These are phyloP conservation scores for Boletus subcaerulescens DNA, from an alignment of 768 basidiomycete species.

Conservation along the genomic window DNA sequence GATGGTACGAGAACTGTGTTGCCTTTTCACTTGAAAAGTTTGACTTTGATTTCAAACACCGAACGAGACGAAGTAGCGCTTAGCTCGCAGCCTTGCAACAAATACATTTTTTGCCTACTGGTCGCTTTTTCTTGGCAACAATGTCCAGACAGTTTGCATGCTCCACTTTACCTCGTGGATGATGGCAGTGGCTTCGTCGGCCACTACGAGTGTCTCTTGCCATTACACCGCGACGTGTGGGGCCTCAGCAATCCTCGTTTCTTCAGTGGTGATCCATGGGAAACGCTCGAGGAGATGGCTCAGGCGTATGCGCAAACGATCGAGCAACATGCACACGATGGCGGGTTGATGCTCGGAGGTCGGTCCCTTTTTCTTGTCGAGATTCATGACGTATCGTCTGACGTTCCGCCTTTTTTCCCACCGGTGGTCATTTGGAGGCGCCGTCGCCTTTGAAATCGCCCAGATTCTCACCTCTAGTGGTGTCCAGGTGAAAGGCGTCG, in stretches of 20 bases:
- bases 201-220: constrained; percentile 46
- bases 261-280: constrained; percentile 44
- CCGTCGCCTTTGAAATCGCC: constrained; percentile 65
- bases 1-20: too few relatives aligned
- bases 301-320: constrained; percentile 45
- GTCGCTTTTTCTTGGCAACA: too few relatives aligned
- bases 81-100: too few relatives aligned
- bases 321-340: constrained; percentile 31
- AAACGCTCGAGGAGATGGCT: constrained; percentile 51
- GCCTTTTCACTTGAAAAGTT: too few relatives aligned
- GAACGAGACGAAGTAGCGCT: too few relatives aligned
- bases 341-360: constrained; percentile 57
- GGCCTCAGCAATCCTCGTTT: constrained; percentile 59
- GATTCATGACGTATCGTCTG: background rate
- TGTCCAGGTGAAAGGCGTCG: constrained; percentile 48
- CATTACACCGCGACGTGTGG: constrained; percentile 55
- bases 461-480: constrained; percentile 43
- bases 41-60: too few relatives aligned
- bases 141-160: too few relatives aligned
- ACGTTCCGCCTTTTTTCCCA: background rate
- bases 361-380: constrained; percentile 4
- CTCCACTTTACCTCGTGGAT: constrained; percentile 58
- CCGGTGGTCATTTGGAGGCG: constrained; percentile 84
- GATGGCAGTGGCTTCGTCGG: constrained; percentile 66
- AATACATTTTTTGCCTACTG: too few relatives aligned